Conservation (phyloP, 176 grass and related monocot genomes). For the Phyllostachys edulis region DNA sequence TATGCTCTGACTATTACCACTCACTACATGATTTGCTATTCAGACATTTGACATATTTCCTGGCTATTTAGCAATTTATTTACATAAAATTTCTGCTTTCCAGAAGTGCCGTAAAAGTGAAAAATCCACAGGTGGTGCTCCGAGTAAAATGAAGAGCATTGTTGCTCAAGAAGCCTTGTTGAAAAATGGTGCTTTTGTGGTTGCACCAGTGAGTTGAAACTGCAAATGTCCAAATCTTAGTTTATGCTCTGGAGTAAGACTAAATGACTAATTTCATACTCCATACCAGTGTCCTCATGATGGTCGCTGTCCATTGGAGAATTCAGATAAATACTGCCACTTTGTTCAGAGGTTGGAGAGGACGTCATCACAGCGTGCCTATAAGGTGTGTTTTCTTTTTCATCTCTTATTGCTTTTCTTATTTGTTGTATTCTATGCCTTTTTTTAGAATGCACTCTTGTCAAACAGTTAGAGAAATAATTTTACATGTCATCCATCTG, state of each 20-base stretch:
- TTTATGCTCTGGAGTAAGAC: not conserved
- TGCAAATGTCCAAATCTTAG: not conserved
- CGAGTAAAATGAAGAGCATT: slow-evolving; percentile 56
- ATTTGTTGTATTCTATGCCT: not conserved
- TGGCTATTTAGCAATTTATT: slow-evolving; percentile 26
- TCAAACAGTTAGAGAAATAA: not conserved
- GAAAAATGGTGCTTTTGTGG: slow-evolving; percentile 83
- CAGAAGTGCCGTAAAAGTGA: slow-evolving; percentile 59
- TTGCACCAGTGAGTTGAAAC: slow-evolving; percentile 83
- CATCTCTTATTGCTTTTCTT: slow-evolving; percentile 3
- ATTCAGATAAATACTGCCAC: slow-evolving; percentile 90
- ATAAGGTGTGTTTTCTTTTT: slow-evolving; percentile 54
- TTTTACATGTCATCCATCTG: slow-evolving; percentile 8
- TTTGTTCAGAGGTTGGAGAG: slow-evolving; percentile 96
- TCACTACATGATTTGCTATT: slow-evolving; percentile 20
- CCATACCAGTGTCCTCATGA: slow-evolving; percentile 84
- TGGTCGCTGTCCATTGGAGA: slow-evolving; percentile 85
- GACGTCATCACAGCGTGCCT: slow-evolving; percentile 83
- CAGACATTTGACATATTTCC: slow-evolving; percentile 2
- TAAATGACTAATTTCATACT: slow-evolving; percentile 33
- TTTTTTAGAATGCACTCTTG: not conserved
- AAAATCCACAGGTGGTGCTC: slow-evolving; percentile 33
- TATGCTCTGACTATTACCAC: slow-evolving; percentile 37
- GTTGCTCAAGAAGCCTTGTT: slow-evolving; percentile 35
- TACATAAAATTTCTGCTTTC: slow-evolving; percentile 22